Conservation (phyloP, 202 grass and related monocot genomes). For the Carex arenaria region DNA sequence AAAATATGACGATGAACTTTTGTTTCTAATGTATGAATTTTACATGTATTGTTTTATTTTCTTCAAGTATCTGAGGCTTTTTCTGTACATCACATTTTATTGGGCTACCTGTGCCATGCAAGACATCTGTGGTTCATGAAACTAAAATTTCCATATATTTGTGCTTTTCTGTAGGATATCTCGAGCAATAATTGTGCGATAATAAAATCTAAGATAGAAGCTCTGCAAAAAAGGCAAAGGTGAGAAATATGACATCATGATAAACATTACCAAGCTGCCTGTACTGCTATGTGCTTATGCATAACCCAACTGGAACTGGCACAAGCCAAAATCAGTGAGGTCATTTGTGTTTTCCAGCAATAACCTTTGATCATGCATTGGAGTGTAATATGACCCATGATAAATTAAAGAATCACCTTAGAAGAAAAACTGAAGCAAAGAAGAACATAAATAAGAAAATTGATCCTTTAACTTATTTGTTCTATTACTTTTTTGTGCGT, state of each 20-base stretch:
- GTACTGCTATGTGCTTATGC: conserved; percentile 3
- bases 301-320: not conserved
- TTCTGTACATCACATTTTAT: not conserved
- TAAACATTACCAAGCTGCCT: not conserved
- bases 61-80: not conserved
- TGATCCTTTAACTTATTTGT: conserved; percentile 6
- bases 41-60: not conserved
- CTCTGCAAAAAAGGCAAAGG: conserved; percentile 73
- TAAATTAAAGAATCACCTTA: not conserved
- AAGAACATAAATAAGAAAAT: conserved; percentile 34
- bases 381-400: not conserved
- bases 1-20: not conserved
- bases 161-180: conserved; percentile 34
- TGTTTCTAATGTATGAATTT: not conserved
- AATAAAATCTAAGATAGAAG: conserved; percentile 63
- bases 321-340: not conserved
- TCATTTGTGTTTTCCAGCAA: not conserved
- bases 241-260: conserved; percentile 18
- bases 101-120: not conserved
- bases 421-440: not conserved
- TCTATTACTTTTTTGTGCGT: not conserved
- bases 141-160: not conserved
- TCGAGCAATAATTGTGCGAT: conserved; percentile 57
- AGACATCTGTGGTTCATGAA: not conserved
- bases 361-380: not conserved